These are phyloP conservation scores for Xanthoparmelia taractica DNA, from an alignment of 495 filamentous ascomycete species.

Conservation along the genomic window DNA sequence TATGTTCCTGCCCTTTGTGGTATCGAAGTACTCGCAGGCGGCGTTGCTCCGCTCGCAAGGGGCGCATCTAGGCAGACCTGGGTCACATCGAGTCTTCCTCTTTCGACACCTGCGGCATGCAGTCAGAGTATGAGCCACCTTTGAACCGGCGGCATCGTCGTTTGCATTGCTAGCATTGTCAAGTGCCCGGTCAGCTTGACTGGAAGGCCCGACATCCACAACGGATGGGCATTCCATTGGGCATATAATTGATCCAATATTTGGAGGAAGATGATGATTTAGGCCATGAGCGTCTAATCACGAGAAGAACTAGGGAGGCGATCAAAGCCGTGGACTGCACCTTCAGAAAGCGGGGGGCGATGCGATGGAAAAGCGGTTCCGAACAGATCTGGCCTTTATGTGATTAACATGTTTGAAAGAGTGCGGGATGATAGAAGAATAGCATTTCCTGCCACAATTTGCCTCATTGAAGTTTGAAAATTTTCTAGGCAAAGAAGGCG, in stretches of 20 bases:
- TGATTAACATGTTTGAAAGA: not conserved
- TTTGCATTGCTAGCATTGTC: conserved; percentile 27
- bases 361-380: not conserved
- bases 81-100: conserved; percentile 90
- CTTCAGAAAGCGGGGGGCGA: not conserved
- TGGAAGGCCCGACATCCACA: not conserved
- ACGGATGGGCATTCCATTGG: not conserved
- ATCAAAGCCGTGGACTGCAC: not conserved
- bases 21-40: conserved; percentile 88
- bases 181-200: not conserved
- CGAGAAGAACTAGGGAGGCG: not conserved
- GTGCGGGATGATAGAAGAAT: not conserved
- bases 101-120: conserved; percentile 80
- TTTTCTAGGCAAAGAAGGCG: not conserved
- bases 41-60: conserved; percentile 87
- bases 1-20: conserved; percentile 66
- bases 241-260: not conserved
- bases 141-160: conserved; percentile 41
- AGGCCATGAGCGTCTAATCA: not conserved
- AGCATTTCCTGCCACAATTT: not conserved
- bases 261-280: not conserved
- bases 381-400: not conserved
- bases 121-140: conserved; percentile 75
- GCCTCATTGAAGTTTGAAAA: not conserved
- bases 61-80: conserved; percentile 79